These are phyloP conservation scores for Fusarium caatingaense DNA, from an alignment of 2,329 filamentous ascomycete genomes.

Conservation along the genomic window DNA sequence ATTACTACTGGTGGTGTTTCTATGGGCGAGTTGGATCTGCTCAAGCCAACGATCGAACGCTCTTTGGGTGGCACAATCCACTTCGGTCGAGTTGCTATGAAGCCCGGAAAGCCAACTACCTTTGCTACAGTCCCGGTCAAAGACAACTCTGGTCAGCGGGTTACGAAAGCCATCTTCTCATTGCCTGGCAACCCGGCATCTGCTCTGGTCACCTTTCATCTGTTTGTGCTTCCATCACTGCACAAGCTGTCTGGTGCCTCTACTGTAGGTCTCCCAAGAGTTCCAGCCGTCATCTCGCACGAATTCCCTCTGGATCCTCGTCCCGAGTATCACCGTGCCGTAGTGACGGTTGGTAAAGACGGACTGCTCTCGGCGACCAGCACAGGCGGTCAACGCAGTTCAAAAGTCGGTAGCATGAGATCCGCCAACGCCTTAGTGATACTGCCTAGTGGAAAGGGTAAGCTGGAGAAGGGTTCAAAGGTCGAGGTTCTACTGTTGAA, in stretches of 20 bases:
- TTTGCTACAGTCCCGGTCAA: conserved; percentile 87
- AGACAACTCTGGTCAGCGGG: conserved; percentile 66
- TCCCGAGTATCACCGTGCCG: conserved; percentile 90
- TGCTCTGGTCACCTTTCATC: conserved; percentile 90
- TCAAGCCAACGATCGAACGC: conserved; percentile 96
- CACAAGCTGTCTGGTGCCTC: conserved; percentile 79
- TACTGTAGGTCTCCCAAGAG: conserved; percentile 75
- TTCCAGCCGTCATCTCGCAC: conserved; percentile 77
- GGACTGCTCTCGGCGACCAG: conserved; percentile 79
- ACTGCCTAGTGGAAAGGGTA: conserved; percentile 73
- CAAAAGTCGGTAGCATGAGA: conserved; percentile 86
- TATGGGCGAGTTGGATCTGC: conserved; percentile 96
- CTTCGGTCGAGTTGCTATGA: conserved; percentile 97
- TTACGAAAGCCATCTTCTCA: conserved; percentile 82
- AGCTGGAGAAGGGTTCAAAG: conserved; percentile 74
- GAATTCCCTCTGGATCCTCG: conserved; percentile 81
- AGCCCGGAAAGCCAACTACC: conserved; percentile 96
- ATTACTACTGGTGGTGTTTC: conserved; percentile 95
- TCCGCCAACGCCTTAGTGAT: conserved; percentile 89
- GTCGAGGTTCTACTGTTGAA: conserved; percentile 87
- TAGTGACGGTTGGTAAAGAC: conserved; percentile 73
- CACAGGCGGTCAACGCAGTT: conserved; percentile 91
- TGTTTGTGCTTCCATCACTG: conserved; percentile 90
- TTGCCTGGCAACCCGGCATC: conserved; percentile 95
- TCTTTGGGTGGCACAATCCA: conserved; percentile 91